Evolutionary conservation across 768 basidiomycete genomes (phyloP), one percentile per base, ranked within the genome.

Genomic region (Boletellus ananiceps): DNA sequence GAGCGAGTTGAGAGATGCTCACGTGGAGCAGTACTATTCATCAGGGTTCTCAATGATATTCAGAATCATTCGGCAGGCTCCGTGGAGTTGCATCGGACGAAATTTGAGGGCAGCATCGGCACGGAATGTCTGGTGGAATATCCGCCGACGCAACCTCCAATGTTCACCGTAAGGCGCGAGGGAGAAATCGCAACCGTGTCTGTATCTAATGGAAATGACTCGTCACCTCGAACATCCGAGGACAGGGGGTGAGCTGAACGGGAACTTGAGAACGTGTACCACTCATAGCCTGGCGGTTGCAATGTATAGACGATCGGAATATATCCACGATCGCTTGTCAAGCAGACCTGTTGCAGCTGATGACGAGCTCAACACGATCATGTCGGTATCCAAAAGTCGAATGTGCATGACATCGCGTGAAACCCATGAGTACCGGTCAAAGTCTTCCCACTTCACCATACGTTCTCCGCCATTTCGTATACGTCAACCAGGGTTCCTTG

Each of bases 111-210:
- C 16, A 3, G 51, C 47, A 1, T 51, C 18, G 5, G 54, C 45
- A 36, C 32, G 48, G 37, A 56, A 59, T 2, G 58, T 59, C 18
- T 60, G 51, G 34, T 56, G 49, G 12, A 59, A 56, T 41, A 58
- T 59, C 32, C 57, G 46, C 18, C 58, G 51, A n/a, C 58, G 58
- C 32, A 56, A 36, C 41, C 51, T 49, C 55, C 51, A 56, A 18
- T 44, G 48, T 11, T 51, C 45, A 16, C 45, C 50, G 27, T 51
- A 46, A 7, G 7, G 15, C 34, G 34, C 14, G n/a, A 51, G 42
- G 16, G 11, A 14, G 25, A 57, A 49, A 7, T 52, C 25, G 9
- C 11, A 27, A 11, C 19, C 47, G 0, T 49, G 44, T 0, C 56
- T 50, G 33, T 29, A 56, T 18, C 56, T 57, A 15, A 18, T 1